phyloP scores from a whole-genome alignment of 2,329 filamentous ascomycete species.

The Verticillium zaregamsianum region DNA sequence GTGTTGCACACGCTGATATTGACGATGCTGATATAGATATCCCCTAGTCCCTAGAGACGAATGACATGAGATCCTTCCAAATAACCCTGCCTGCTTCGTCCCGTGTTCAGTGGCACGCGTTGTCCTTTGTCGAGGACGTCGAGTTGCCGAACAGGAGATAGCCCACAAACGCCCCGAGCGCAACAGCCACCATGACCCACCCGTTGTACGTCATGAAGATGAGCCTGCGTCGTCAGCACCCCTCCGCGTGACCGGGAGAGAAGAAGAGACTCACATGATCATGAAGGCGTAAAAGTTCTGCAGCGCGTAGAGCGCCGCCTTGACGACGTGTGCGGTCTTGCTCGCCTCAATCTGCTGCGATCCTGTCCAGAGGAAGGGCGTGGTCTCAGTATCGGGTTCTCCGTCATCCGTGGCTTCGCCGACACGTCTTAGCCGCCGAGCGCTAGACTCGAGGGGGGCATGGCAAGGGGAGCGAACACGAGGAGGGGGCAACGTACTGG shows the following conservation, averaged over 20 bases:
- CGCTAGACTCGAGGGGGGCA: slow-evolving; percentile 4
- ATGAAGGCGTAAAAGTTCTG: slow-evolving; percentile 99
- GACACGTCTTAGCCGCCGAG: not conserved
- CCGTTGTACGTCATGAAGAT: slow-evolving; percentile 99
- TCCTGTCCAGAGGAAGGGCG: slow-evolving; percentile 67
- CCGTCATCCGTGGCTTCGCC: slow-evolving; percentile 8
- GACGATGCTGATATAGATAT: not conserved
- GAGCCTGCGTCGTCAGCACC: slow-evolving; percentile 55
- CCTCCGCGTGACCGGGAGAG: not conserved
- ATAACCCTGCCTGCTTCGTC: not conserved
- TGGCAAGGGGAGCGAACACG: slow-evolving; percentile 1
- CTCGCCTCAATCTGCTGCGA: slow-evolving; percentile 59
- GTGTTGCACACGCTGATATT: not conserved
- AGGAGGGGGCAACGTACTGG: slow-evolving; percentile 41
- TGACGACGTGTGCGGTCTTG: slow-evolving; percentile 69
- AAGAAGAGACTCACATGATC: slow-evolving; percentile 75
- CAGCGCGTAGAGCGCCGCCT: slow-evolving; percentile 79
- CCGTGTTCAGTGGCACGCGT: slow-evolving; percentile 75
- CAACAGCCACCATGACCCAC: slow-evolving; percentile 92
- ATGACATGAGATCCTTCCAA: not conserved
- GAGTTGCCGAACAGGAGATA: slow-evolving; percentile 76
- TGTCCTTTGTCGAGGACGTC: slow-evolving; percentile 72
- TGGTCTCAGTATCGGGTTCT: slow-evolving; percentile 56
- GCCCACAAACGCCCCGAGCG: slow-evolving; percentile 82
- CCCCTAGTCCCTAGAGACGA: not conserved